phyloP scores from a whole-genome alignment of 306 rosid genomes.

The Fragaria nilgerrensis region DNA sequence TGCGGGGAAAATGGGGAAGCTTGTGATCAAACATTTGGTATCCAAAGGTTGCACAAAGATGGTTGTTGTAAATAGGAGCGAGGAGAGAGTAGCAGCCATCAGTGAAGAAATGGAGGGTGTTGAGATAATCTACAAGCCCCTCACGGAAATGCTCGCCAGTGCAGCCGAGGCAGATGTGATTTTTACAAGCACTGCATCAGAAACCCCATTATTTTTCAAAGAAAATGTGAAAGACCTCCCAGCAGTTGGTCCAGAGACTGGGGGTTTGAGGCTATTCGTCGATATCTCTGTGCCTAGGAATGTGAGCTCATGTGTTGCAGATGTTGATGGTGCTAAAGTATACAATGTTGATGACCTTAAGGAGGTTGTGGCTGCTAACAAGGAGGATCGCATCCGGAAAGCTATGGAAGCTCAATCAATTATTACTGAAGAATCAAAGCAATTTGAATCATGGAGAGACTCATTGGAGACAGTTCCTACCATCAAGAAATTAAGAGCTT shows the following conservation, averaged over 20 bases:
- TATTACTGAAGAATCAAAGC: constrained; percentile 86
- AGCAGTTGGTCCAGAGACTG: constrained; percentile 59
- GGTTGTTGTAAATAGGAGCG: constrained; percentile 88
- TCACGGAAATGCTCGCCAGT: constrained; percentile 71
- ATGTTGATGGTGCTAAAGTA: constrained; percentile 51
- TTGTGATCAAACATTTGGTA: constrained; percentile 91
- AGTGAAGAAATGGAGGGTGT: constrained; percentile 62
- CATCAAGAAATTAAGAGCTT: constrained; percentile 91
- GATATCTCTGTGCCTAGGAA: constrained; percentile 97
- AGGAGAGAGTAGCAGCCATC: constrained; percentile 81
- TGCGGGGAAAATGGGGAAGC: constrained; percentile 99
- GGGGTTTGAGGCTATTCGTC: constrained; percentile 66
- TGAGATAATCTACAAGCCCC: constrained; percentile 87
- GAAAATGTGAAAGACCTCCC: constrained; percentile 72
- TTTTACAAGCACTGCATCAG: constrained; percentile 95
- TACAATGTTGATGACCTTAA: constrained; percentile 96
- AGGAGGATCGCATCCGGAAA: constrained; percentile 87
- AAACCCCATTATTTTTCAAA: constrained; percentile 73
- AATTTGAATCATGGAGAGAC: constrained; percentile 97
- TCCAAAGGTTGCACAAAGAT: constrained; percentile 86
- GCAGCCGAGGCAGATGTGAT: constrained; percentile 77
- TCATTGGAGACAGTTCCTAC: constrained; percentile 98
- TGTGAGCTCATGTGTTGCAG: constrained; percentile 82
- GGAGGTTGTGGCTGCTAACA: constrained; percentile 98
- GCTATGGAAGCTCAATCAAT: constrained; percentile 96